Evolutionary conservation across 495 filamentous ascomycete genomes (phyloP), one percentile per base, ranked within the genome.

Genomic region (Diplogelasinospora grovesii): DNA sequence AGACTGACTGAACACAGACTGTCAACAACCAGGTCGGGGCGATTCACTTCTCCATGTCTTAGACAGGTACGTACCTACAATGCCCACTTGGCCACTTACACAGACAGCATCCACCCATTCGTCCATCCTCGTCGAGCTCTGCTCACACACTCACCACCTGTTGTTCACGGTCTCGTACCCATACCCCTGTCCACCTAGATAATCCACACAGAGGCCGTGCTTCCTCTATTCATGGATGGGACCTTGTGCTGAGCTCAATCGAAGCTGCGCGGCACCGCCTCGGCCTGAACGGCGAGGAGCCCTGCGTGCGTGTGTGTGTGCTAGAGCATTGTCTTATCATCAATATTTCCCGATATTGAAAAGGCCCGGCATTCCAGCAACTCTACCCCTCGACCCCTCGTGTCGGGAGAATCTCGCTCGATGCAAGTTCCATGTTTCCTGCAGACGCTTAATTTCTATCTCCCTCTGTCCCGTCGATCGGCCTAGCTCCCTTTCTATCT

Each of bases 261-360:
- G 26, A 22, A 10, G 43, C 39, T 42, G 39, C 36, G 37, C 43
- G 46, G 34, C 40, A 41, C 46, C 45, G 43, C 43, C 49, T 40
- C 29, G 32, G 43, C 32, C 32, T 42, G 36, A 26, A 47, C 40
- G 52, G 41, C 29, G 35, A 43, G 39, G 11, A 20, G 13, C 34
- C 21, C 36, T 36, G n/a, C n/a, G n/a, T 45, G 30, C 13, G 41
- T 26, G 23, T 11, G 10, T 40, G 36, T 19, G 6, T 20, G 15
- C 22, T 21, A 24, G 40, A 25, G 36, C 19, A 20, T 23, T 48
- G 48, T 50, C 41, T 54, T 46, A 43, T 49, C n/a, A n/a, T n/a
- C 43, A 42, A 30, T 48, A 46, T 44, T 48, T 34, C 52, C n/a
- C 55, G 52, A 50, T 50, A 43, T 52, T 54, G 46, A 58, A 54